Percentiles rank a stretch among this genome's conserved stretches.
Evolutionary conservation across 2,329 filamentous ascomycete species (phyloP).

Genomic region (Penicillium sp.): DNA sequence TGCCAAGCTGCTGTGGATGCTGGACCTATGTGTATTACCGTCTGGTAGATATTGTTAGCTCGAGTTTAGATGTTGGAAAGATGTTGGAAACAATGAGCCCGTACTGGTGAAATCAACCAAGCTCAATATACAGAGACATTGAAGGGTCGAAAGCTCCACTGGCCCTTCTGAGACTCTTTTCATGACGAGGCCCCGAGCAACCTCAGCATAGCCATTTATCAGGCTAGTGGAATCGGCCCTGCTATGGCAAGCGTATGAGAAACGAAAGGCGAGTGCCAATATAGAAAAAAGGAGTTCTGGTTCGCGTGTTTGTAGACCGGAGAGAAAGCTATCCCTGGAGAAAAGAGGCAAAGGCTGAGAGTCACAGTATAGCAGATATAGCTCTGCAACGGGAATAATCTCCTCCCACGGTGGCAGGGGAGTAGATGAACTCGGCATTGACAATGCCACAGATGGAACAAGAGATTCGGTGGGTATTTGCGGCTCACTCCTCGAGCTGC

Average conservation of each 20-base stretch:
- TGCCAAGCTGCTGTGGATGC: slow-evolving; percentile 45
- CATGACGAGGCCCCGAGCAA: slow-evolving; percentile 39
- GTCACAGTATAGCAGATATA: slow-evolving; percentile 50
- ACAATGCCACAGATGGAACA: slow-evolving; percentile 8
- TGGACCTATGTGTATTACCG: slow-evolving; percentile 47
- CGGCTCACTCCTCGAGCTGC: slow-evolving; percentile 15
- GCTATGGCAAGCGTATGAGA: slow-evolving; percentile 31
- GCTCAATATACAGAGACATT: slow-evolving; percentile 42
- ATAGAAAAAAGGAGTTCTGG: slow-evolving; percentile 36
- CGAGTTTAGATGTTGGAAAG: background rate
- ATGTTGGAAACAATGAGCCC: background rate
- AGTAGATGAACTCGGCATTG: slow-evolving; percentile 19
- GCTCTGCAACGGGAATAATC: slow-evolving; percentile 38
- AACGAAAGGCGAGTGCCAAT: slow-evolving; percentile 46
- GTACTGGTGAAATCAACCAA: slow-evolving; percentile 44
- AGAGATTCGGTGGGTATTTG: slow-evolving; percentile 6
- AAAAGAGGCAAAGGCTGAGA: slow-evolving; percentile 53
- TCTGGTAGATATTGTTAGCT: slow-evolving; percentile 28
- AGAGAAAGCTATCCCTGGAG: slow-evolving; percentile 40
- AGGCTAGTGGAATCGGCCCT: slow-evolving; percentile 22
- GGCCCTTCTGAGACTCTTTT: slow-evolving; percentile 38
- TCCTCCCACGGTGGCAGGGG: slow-evolving; percentile 40
- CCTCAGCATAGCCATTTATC: slow-evolving; percentile 39
- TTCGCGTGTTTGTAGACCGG: slow-evolving; percentile 39
- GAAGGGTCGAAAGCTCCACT: slow-evolving; percentile 44